Base-by-base conservation (phyloP, 306 rosid genomes). In the Albizia julibrissin region DNA sequence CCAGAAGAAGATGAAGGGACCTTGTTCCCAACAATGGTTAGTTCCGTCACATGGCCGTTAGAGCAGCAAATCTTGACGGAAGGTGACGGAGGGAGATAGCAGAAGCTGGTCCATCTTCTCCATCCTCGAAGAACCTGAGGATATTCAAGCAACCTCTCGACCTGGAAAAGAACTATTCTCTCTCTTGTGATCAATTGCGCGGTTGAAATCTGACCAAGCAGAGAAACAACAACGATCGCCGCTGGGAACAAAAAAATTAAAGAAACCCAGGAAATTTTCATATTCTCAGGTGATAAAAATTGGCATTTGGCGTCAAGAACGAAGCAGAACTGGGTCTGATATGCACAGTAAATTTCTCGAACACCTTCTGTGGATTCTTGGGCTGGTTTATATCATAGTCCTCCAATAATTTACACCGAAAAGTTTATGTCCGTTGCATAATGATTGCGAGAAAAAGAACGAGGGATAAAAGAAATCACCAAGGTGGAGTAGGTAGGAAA, bases 41-140 rank as follows among this genome's bases (percentile, higher is more conserved):
- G 80, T 56, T 95, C 94, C 3, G 96, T 87, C 64, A 93, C 27
- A 40, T 83, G 90, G 50, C 83, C 84, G 3, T 84, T 83, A 52
- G 89, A 56, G 84, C 99, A 95, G 26, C 82, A 79, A 81, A 95
- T 87, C 81, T 31, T 89, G 84, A 95, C 85, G 18, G 88, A 87
- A 79, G 94, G 80, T 37, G 96, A 84, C 18, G 92, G 72, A 79
- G 94, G 84, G 37, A 93, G 89, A 85, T 75, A 86, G 62, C 99
- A 95, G 85, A 92, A 92, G 80, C 80, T 87, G 76, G 94, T 95
- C 88, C 88, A 78, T 68, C 85, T 89, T 29, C 85, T 81, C 99
- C 95, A 93, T 78, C 77, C 89, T 49, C 84, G 90, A 78, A 93
- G 94, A 86, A 64, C 85, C 76, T 82, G 86, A 47, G 97, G 99